Evolutionary conservation across 306 rosid species (phyloP), one percentile per base, ranked within the genome.

Genomic region (Sophora flavescens): DNA sequence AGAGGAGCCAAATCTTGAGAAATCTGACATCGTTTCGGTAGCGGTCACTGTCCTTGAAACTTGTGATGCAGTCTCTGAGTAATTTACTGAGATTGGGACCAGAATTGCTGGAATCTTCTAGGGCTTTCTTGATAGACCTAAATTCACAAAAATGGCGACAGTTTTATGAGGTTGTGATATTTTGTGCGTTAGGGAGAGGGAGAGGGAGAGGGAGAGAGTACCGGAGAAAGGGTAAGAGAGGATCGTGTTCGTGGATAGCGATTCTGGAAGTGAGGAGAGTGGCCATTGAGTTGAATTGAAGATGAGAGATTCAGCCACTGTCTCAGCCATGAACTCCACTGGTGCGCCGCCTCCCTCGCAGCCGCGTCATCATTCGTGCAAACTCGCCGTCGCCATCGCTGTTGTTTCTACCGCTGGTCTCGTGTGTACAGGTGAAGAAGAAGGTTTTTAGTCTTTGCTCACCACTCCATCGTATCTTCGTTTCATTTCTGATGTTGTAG

Each of bases 1-100:
- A 88, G 72, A 93, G 84, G 83, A 91, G 80, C 93, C 98, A 91
- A 69, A 93, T 86, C 88, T 88, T 89, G 75, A 93, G 93, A 68
- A 93, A 93, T 86, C 98, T 81, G 83, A 74, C 42, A 79, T 91
- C 98, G 60, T 86, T 72, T 54, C 83, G 80, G 87, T 93, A 93
- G n/a, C 38, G 88, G 39, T 18, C 83, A 35, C 26, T 65, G 80
- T 79, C 70, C 84, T 80, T 87, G 85, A 89, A 93, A 16, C 22
- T 78, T 11, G 13, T 8, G 73, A 88, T 85, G 86, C 98, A 93
- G 58, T 91, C 88, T 12, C 58, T 15, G 59, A 89, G 86, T 67
- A 91, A 87, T 38, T 76, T 69, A 38, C 32, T 6, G 79, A 91
- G 83, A 61, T 67, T 71, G 16, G 12, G 56, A n/a, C 52, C 59